These are phyloP conservation scores for Pseudomicrostroma phylloplanum DNA, from an alignment of 1,284 basidiomycete genomes.

Conservation along the genomic window DNA sequence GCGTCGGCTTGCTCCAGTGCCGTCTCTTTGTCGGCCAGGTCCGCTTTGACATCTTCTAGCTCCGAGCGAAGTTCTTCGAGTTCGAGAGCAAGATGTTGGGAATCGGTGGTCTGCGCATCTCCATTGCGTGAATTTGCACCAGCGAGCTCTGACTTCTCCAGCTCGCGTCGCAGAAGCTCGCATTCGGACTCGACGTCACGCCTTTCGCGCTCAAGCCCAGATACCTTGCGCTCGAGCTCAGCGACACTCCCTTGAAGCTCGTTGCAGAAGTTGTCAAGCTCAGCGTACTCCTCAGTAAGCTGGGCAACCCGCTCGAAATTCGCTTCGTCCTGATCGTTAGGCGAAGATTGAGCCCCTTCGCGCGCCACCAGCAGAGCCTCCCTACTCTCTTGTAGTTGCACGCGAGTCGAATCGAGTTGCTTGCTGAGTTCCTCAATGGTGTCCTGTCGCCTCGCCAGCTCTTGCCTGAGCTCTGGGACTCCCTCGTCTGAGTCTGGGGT, in stretches of 20 bases:
- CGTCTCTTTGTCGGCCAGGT: not conserved
- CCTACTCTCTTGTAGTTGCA: not conserved
- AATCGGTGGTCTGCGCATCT: not conserved
- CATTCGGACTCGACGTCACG: not conserved
- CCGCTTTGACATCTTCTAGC: not conserved
- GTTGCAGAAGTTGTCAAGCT: not conserved
- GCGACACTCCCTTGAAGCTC: not conserved
- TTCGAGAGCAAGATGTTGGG: not conserved
- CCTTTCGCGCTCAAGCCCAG: not conserved
- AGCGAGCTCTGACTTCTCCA: not conserved
- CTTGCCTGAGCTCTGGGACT: not conserved
- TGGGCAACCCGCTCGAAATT: not conserved
- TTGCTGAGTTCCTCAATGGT: not conserved
- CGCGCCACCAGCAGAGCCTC: not conserved
- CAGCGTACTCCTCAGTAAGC: not conserved
- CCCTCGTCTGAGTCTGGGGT: not conserved
- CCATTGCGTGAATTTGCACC: no score
- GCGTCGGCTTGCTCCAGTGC: conserved; percentile 4
- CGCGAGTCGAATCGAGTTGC: not conserved
- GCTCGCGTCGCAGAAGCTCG: not conserved
- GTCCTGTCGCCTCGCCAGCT: not conserved
- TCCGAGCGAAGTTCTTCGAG: not conserved
- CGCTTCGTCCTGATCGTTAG: not conserved
- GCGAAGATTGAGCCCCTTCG: not conserved
- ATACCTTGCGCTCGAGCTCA: not conserved